Evolutionary conservation across 805 yeast genomes (phyloP).

Genomic region (Schwanniomyces vanrijiae): DNA sequence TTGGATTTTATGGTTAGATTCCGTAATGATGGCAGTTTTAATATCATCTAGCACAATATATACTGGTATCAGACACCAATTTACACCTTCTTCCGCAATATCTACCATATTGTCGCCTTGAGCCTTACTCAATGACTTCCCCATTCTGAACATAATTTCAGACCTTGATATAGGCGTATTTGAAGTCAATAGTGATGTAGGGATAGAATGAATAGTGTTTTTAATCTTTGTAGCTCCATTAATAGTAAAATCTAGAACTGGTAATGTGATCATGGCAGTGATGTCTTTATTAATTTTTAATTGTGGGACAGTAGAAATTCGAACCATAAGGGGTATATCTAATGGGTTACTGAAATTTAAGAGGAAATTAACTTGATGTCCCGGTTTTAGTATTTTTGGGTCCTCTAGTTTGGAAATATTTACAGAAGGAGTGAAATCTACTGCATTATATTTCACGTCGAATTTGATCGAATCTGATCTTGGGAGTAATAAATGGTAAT

Average conservation of each 20-base stretch:
- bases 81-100: slow-evolving; percentile 22
- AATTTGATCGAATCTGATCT: slow-evolving; percentile 29
- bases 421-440: slow-evolving; percentile 33
- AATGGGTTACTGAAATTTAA: slow-evolving; percentile 35
- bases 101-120: slow-evolving; percentile 5
- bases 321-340: slow-evolving; percentile 16
- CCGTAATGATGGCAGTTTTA: background rate
- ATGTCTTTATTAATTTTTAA: slow-evolving; percentile 5
- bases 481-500: slow-evolving; percentile 24
- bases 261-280: slow-evolving; percentile 19
- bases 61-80: slow-evolving; percentile 39
- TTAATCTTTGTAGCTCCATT: slow-evolving; percentile 18
- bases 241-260: slow-evolving; percentile 22
- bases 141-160: slow-evolving; percentile 28
- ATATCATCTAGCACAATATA: background rate
- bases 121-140: slow-evolving; percentile 2
- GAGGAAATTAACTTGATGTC: slow-evolving; percentile 17
- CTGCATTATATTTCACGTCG: slow-evolving; percentile 29
- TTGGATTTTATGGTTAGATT: slow-evolving; percentile 6
- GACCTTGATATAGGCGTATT: slow-evolving; percentile 28
- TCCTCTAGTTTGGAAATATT: slow-evolving; percentile 15
- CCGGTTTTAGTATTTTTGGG: slow-evolving; percentile 8
- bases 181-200: slow-evolving; percentile 31
- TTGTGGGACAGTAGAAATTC: slow-evolving; percentile 23
- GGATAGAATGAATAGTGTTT: slow-evolving; percentile 29